Conservation (phyloP, 495 filamentous ascomycete species). For the Tuber borchii region DNA sequence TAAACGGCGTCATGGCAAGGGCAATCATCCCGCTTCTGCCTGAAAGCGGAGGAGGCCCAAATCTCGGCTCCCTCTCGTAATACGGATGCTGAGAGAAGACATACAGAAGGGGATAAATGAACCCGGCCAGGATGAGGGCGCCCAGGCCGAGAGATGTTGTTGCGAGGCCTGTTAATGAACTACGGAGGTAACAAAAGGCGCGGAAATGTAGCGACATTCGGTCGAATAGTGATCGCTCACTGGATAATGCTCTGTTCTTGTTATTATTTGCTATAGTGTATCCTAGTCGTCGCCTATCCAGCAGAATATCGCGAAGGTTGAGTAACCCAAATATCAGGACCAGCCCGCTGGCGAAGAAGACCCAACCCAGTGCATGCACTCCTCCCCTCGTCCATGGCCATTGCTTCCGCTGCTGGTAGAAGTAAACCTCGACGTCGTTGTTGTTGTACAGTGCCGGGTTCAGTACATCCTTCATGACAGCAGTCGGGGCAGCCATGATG, state of each 20-base stretch:
- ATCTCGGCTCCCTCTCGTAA: constrained; percentile 41
- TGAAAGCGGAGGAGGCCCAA: constrained; percentile 81
- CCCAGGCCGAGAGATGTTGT: constrained; percentile 34
- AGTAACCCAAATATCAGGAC: constrained; percentile 39
- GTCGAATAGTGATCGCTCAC: constrained; percentile 36
- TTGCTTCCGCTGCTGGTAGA: constrained; percentile 33
- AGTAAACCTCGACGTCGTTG: constrained; percentile 34
- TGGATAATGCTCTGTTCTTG: constrained; percentile 15
- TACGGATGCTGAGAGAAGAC: constrained; percentile 40
- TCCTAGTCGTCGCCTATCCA: constrained; percentile 36
- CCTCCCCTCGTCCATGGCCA: constrained; percentile 38
- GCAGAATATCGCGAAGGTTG: constrained; percentile 38
- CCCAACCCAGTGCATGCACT: constrained; percentile 38
- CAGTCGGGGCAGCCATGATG: constrained; percentile 7
- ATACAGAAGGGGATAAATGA: constrained; percentile 36
- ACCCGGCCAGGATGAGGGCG: constrained; percentile 35
- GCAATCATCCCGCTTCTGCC: constrained; percentile 90
- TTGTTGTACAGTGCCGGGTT: constrained; percentile 39
- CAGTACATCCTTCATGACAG: constrained; percentile 24
- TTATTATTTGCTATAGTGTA: constrained; percentile 28
- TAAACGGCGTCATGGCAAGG: constrained; percentile 90
- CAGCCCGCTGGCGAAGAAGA: constrained; percentile 35
- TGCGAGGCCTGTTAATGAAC: constrained; percentile 24
- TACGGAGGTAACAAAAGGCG: constrained; percentile 38
- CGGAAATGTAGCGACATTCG: constrained; percentile 35